phyloP scores from a whole-genome alignment of 2,329 filamentous ascomycete species.

The Neofusicoccum umdonicola region DNA sequence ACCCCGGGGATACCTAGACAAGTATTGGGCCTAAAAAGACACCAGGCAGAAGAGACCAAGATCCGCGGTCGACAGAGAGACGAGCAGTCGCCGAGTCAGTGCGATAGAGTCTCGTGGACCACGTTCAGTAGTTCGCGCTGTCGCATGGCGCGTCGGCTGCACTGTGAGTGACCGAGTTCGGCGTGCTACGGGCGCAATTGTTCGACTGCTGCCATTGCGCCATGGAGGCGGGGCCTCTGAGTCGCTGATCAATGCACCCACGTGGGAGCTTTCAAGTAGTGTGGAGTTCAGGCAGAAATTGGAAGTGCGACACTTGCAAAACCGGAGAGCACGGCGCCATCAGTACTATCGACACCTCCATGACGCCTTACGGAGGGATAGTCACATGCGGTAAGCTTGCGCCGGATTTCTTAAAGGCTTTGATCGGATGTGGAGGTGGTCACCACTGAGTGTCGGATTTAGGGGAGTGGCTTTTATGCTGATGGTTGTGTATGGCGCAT shows the following conservation, averaged over 20 bases:
- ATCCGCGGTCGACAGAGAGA: background rate
- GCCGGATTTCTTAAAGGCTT: background rate
- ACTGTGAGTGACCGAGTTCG: background rate
- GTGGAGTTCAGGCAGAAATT: background rate
- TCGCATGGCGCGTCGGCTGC: background rate
- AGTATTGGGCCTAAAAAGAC: background rate
- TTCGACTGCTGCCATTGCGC: background rate
- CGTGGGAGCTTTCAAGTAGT: background rate
- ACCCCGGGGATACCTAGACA: background rate
- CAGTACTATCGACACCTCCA: background rate
- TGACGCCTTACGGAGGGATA: background rate
- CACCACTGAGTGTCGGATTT: background rate
- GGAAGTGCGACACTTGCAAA: slow-evolving; percentile 7
- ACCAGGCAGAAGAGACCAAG: background rate
- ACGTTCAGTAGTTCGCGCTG: background rate
- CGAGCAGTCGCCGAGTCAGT: background rate
- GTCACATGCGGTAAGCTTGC: background rate
- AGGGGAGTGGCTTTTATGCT: background rate
- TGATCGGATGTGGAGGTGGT: background rate
- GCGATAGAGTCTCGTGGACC: background rate
- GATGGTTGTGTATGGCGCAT: background rate
- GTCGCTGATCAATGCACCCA: slow-evolving; percentile 10
- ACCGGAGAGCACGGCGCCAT: background rate
- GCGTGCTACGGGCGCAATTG: background rate
- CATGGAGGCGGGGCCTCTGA: background rate